Base-by-base conservation (phyloP, 2,329 filamentous ascomycete species). In the Corniculantispora saksenae region DNA sequence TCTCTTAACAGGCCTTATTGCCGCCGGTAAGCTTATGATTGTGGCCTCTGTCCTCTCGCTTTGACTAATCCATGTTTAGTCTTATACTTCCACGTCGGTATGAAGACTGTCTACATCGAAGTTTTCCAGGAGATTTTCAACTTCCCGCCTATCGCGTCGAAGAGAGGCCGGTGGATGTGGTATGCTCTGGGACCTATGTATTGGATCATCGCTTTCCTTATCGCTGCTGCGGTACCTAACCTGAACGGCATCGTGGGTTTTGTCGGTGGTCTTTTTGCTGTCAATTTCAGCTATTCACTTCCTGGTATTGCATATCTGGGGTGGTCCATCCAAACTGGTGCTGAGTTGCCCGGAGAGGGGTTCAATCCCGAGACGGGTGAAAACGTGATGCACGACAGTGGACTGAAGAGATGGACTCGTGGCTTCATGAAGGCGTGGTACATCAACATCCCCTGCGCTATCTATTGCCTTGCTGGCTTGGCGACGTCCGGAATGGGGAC, bases 271-370 rank as follows among this genome's bases (percentile, higher is more conserved):
- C 71, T 85, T 1, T 84, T 82, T 70, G 83, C 85, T 63, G 70
- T 87, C 60, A 82, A 84, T 67, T 87, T 88, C 73, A 84, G 81
- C 8, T 88, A 88, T 74, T 85, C 83, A 3, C 83, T 87, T 69
- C 84, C 85, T 0, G 82, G 83, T 32, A 55, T 65, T 29, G 57
- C 57, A 5, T 59, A 48, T 15, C 47, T 65, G 3, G 63, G 55
- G 3, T 65, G 57, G 55, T 61, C 47, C 9, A 38, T 61, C 7
- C 48, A 61, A 29, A 21, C 27, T 4, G 57, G 35, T 10, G 63
- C 63, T 12, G 51, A 27, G n/a, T 57, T 65, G 3, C 63, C 63
- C 12, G 57, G 57, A 1, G 63, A 65, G 23, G 57, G 51, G 1
- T 65, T 65, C 43, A 43, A 61, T 19, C 63, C 63, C 8, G 57